A percentile compares a stretch with the other conserved stretches of the same genome.
Conservation (phyloP, 2,329 filamentous ascomycete genomes). For the Esteya vermicola region DNA sequence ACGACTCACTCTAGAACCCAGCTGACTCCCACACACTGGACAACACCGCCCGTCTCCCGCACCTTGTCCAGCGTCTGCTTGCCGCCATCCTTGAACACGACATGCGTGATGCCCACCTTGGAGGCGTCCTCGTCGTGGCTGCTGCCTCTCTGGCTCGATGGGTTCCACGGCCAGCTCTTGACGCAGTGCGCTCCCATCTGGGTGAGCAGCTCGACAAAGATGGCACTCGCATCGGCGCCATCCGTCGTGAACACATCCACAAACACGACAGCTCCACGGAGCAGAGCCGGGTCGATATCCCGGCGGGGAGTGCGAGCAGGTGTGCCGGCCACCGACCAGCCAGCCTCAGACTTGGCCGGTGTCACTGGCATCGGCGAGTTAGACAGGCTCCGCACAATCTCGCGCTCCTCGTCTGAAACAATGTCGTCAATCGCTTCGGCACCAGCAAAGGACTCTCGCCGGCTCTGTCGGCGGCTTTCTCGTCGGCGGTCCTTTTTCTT, state of each 20-base stretch:
- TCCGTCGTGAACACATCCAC: conserved; percentile 76
- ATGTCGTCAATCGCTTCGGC: conserved; percentile 4
- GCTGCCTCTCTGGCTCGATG: conserved; percentile 20
- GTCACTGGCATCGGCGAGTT: conserved; percentile 18
- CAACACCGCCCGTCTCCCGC: conserved; percentile 53
- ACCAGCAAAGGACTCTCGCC: conserved; percentile 12
- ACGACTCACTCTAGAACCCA: conserved; percentile 74
- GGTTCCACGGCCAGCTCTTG: conserved; percentile 63
- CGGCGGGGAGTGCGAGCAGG: conserved; percentile 41
- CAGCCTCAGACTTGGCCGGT: conserved; percentile 30
- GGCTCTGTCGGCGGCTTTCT: conserved; percentile 7
- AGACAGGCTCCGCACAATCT: background rate
- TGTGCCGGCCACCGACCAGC: conserved; percentile 40
- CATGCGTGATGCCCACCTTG: conserved; percentile 69
- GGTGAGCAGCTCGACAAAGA: conserved; percentile 61
- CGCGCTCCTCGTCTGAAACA: conserved; percentile 8
- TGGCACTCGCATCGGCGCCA: conserved; percentile 64
- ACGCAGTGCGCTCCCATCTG: conserved; percentile 74
- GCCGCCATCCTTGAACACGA: conserved; percentile 79
- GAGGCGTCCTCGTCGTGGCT: conserved; percentile 17
- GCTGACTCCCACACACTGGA: conserved; percentile 74
- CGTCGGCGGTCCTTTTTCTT: conserved; percentile 21
- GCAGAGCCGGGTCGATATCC: conserved; percentile 36
- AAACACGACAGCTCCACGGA: conserved; percentile 62
- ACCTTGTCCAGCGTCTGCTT: conserved; percentile 73